Conservation (phyloP, 768 basidiomycete species). For the Paxillus rubicundulus region DNA sequence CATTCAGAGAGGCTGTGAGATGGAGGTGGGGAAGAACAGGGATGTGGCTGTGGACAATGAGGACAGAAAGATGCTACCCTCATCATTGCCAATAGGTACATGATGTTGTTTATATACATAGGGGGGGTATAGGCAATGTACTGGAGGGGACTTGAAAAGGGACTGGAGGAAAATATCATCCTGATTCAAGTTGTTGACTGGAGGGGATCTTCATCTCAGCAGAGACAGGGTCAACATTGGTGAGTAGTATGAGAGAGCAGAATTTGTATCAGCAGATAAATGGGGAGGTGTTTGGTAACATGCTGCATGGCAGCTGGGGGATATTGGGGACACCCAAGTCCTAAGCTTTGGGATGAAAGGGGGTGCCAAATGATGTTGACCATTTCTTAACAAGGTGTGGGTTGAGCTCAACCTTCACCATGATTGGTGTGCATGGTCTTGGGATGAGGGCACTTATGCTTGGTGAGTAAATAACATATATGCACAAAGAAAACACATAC, state of each 20-base stretch:
- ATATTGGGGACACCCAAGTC: slow-evolving; percentile 32
- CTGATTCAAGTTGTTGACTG: slow-evolving; percentile 28
- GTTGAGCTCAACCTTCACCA: too few relatives aligned
- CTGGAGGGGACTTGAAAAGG: too few relatives aligned
- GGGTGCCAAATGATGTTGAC: too few relatives aligned
- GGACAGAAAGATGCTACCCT: slow-evolving; percentile 56
- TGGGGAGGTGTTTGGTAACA: slow-evolving; percentile 36
- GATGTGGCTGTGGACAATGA: slow-evolving; percentile 42
- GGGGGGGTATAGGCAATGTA: slow-evolving; percentile 41
- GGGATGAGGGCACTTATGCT: too few relatives aligned
- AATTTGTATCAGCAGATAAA: too few relatives aligned
- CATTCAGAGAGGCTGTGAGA: slow-evolving; percentile 54
- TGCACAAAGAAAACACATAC: too few relatives aligned
- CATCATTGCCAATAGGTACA: slow-evolving; percentile 47
- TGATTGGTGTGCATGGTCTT: too few relatives aligned
- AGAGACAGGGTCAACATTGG: slow-evolving; percentile 68
- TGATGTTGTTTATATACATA: slow-evolving; percentile 35
- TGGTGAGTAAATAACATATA: too few relatives aligned
- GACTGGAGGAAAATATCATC: too few relatives aligned
- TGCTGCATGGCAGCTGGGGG: slow-evolving; percentile 32
- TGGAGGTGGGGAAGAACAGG: slow-evolving; percentile 42
- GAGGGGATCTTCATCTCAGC: slow-evolving; percentile 42
- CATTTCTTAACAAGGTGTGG: too few relatives aligned
- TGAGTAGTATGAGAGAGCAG: slow-evolving; percentile 47
- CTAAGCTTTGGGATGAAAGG: too few relatives aligned